A percentile compares a stretch with the other conserved stretches of the same genome.
Conservation (phyloP, 106 monocot genomes). For the Dioscorea alata region DNA sequence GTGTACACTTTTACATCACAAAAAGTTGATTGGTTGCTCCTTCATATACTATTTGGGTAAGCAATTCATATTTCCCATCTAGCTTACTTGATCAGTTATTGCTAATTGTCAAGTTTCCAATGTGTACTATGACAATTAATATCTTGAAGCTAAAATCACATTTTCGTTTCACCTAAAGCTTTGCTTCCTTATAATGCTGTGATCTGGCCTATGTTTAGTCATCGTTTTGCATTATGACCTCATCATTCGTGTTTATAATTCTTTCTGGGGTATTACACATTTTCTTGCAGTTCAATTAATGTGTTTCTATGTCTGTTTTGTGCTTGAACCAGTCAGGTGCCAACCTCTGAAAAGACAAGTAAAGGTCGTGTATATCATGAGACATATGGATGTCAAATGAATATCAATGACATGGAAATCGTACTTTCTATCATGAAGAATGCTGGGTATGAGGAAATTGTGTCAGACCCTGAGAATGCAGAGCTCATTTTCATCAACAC, state of each 20-base stretch:
- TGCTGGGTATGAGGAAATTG: constrained; percentile 70
- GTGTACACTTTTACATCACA: too few relatives aligned
- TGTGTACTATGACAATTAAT: too few relatives aligned
- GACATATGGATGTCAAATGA: constrained; percentile 99
- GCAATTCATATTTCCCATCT: too few relatives aligned
- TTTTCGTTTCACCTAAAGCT: neutral
- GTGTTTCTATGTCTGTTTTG: neutral
- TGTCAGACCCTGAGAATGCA: constrained; percentile 73
- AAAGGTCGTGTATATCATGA: constrained; percentile 97
- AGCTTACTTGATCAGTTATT: too few relatives aligned
- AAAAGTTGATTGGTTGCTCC: too few relatives aligned
- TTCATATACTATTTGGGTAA: too few relatives aligned
- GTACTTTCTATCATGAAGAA: constrained; percentile 94
- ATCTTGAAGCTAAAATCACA: neutral
- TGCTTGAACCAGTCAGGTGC: constrained; percentile 38
- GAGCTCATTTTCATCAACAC: constrained; percentile 98
- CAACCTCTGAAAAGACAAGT: constrained; percentile 17
- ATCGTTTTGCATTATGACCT: too few relatives aligned
- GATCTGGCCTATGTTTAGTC: too few relatives aligned
- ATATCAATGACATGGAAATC: constrained; percentile 99
- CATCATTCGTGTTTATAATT: too few relatives aligned
- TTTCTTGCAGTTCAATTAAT: neutral
- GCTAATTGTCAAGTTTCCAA: too few relatives aligned
- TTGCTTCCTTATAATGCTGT: neutral
- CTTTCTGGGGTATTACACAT: neutral